Evolutionary conservation across 1,284 basidiomycete species (phyloP).

Genomic region (Malassezia japonica): DNA sequence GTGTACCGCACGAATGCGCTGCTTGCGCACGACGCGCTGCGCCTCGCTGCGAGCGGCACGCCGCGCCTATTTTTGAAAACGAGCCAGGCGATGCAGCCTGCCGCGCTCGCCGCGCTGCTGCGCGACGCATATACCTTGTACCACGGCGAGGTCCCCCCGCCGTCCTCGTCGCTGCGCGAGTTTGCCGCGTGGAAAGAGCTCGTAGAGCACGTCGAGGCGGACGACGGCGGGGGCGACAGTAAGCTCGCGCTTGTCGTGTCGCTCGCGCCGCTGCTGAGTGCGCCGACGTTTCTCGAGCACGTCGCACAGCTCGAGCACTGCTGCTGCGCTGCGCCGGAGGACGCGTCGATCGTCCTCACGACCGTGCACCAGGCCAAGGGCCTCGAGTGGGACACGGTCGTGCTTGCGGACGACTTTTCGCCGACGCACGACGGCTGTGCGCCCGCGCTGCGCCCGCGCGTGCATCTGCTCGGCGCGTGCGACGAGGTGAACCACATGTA

Average conservation of each 20-base stretch:
- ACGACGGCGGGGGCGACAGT: constrained; percentile 28
- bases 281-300: constrained; percentile 27
- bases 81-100: constrained; percentile 25
- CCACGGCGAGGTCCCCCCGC: constrained; percentile 20
- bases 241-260: constrained; percentile 32
- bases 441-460: constrained; percentile 5
- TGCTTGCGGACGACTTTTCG: constrained; percentile 35
- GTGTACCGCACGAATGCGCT: constrained; percentile 36
- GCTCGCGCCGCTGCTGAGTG: constrained; percentile 20
- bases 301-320: constrained; percentile 25
- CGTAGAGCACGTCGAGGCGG: constrained; percentile 35
- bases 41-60: constrained; percentile 19
- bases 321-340: constrained; percentile 21
- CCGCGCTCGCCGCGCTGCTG: constrained; percentile 26
- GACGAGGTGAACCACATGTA: constrained; percentile 40
- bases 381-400: constrained; percentile 37
- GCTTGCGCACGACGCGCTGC: constrained; percentile 31
- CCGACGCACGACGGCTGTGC: constrained; percentile 17
- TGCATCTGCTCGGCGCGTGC: constrained; percentile 23
- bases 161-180: constrained; percentile 29
- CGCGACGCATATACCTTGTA: constrained; percentile 35
- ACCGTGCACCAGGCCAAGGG: constrained; percentile 42
- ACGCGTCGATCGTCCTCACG: constrained; percentile 27
- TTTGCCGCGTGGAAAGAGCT: constrained; percentile 40
- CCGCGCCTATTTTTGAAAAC: constrained; percentile 35